Base-by-base conservation (phyloP, 345 rosid genomes). In the Viola odorata region DNA sequence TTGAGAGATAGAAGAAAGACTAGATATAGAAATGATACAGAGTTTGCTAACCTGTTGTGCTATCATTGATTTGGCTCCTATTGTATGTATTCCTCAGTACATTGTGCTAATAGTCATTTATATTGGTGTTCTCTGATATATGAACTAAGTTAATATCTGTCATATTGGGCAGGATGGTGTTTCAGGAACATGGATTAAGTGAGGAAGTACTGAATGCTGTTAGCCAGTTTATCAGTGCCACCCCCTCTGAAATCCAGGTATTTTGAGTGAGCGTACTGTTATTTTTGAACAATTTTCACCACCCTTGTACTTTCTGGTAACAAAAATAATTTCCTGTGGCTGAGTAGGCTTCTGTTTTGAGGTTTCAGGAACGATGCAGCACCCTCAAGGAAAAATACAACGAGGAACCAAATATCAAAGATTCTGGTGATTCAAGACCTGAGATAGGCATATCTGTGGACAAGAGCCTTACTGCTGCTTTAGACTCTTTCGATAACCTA, bases 401-500 rank as follows among this genome's bases (percentile, higher is more conserved):
- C 40, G 81, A 53, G 60, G 77, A 75, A 59, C 76, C 75, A 71
- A 71, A 68, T 47, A 15, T 67, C 32, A 80, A 82, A 65, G 75
- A 69, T 63, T 67, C 73, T 54, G 75, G 72, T 57, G 81, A 77
- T 71, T 65, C 77, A n/a, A 79, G 66, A 64, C 68, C 66, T 70
- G 83, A 69, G 68, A 70, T 61, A 54, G 89, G 95, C 63, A 77
- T 87, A 69, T 76, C 78, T 70, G 75, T 84, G 70, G 87, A 86
- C 42, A 90, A 86, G 81, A 80, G 86, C 73, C 97, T 94, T 64
- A 70, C 78, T 77, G 87, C 87, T 75, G 91, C 96, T 74, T 80
- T 94, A 70, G 99, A 94, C 86, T 94, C 99, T 69, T 90, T 90
- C 69, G 99, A 94, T 84, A 94, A 90, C 78, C 88, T 94, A 54